A percentile compares a stretch with the other conserved stretches of the same genome.
These are phyloP conservation scores for Celoporthe dispersa DNA, from an alignment of 2,329 filamentous ascomycete species.

Conservation along the genomic window DNA sequence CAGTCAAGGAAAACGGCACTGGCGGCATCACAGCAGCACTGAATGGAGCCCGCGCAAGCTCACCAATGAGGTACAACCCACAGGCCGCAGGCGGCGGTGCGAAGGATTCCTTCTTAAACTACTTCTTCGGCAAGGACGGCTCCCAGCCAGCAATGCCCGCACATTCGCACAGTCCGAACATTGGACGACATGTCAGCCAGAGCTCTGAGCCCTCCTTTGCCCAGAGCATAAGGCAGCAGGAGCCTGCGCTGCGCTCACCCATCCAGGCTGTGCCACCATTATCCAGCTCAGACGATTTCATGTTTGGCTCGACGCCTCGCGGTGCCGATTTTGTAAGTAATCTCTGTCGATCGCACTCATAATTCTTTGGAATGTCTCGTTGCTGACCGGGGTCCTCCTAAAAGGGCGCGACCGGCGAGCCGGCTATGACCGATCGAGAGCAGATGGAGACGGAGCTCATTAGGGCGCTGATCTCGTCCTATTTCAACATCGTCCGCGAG, in stretches of 20 bases:
- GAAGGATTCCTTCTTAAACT: slow-evolving; percentile 93
- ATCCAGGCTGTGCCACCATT: slow-evolving; percentile 43
- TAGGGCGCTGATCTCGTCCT: slow-evolving; percentile 92
- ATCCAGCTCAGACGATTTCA: slow-evolving; percentile 48
- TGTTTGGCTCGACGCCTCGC: slow-evolving; percentile 40
- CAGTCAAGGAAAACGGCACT: slow-evolving; percentile 70
- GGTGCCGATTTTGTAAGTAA: slow-evolving; percentile 63
- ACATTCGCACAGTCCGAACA: slow-evolving; percentile 44
- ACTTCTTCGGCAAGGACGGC: slow-evolving; percentile 98
- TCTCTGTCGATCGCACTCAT: not conserved
- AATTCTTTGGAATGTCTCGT: slow-evolving; percentile 1
- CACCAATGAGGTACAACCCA: slow-evolving; percentile 65
- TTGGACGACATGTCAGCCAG: slow-evolving; percentile 73
- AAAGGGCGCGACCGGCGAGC: slow-evolving; percentile 69
- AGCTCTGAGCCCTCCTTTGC: slow-evolving; percentile 79
- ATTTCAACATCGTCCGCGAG: slow-evolving; percentile 98
- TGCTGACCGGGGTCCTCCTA: slow-evolving; percentile 31
- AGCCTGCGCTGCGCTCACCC: slow-evolving; percentile 59
- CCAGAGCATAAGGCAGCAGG: slow-evolving; percentile 77
- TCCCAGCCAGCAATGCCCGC: slow-evolving; percentile 49
- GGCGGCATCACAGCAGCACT: slow-evolving; percentile 66
- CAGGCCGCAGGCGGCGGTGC: slow-evolving; percentile 62
- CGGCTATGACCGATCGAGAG: slow-evolving; percentile 91
- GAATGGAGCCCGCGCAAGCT: slow-evolving; percentile 66
- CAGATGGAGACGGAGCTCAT: slow-evolving; percentile 98